A percentile compares a stretch with the other conserved stretches of the same genome.
These are phyloP conservation scores for Lippia alba DNA, from an alignment of 305 asterid genomes.

Conservation along the genomic window DNA sequence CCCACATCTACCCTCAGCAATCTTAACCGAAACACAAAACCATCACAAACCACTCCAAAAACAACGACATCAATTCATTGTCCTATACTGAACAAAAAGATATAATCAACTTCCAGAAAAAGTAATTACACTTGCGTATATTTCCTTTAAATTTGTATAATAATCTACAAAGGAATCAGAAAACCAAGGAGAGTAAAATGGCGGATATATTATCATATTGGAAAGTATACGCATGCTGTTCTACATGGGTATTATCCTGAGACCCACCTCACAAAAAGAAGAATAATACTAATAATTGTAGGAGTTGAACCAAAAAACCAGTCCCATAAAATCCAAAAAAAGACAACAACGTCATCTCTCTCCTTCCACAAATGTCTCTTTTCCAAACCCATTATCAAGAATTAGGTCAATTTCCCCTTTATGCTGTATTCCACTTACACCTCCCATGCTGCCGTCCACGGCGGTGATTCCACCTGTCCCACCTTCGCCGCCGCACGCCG, in stretches of 20 bases:
- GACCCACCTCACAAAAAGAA: constrained; percentile 22
- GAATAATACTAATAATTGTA: constrained; percentile 20
- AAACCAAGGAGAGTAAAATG: background rate
- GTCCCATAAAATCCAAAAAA: constrained; percentile 21
- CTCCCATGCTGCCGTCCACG: constrained; percentile 7
- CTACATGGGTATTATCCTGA: constrained; percentile 1
- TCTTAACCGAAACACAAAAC: no score
- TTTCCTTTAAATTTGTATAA: constrained; percentile 3
- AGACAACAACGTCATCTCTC: constrained; percentile 21
- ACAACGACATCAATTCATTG: background rate
- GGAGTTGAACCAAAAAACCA: constrained; percentile 23
- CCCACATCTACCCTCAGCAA: background rate
- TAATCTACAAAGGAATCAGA: background rate
- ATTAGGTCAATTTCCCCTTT: constrained; percentile 21
- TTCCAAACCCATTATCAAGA: constrained; percentile 15
- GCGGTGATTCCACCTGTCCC: background rate
- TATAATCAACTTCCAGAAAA: no score
- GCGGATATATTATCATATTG: constrained; percentile 1
- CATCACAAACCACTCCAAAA: no score
- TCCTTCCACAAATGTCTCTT: constrained; percentile 21
- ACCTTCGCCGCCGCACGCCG: constrained; percentile 25
- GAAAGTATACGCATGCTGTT: constrained; percentile 32
- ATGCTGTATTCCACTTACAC: constrained; percentile 25
- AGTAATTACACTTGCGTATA: no score
- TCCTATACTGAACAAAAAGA: background rate